Conservation (phyloP, 345 rosid species). For the Eucalyptus erythrocorys region DNA sequence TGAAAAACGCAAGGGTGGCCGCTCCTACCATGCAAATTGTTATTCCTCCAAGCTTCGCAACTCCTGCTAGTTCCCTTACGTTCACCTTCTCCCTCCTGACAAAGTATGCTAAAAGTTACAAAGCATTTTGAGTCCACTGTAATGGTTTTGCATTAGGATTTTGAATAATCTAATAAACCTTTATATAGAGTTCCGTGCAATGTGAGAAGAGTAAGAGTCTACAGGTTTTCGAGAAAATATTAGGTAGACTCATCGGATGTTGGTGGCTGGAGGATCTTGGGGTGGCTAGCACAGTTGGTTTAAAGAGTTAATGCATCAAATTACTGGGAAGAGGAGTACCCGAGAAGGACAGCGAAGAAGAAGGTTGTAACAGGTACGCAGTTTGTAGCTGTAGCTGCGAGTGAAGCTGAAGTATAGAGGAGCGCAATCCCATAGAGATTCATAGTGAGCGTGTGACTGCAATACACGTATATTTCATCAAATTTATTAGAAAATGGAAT, state of each 20-base stretch:
- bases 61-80: background rate
- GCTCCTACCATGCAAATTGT: background rate
- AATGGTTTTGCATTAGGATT: background rate
- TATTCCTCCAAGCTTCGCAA: conserved; percentile 9
- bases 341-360: conserved; percentile 3
- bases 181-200: too few relatives aligned
- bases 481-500: background rate
- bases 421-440: background rate
- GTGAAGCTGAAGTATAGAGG: conserved; percentile 1
- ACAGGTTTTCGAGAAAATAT: too few relatives aligned
- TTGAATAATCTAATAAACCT: background rate
- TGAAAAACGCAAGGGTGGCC: background rate
- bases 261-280: background rate
- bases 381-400: conserved; percentile 1
- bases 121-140: background rate
- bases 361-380: conserved; percentile 1
- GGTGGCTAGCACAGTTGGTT: background rate
- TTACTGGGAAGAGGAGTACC: background rate
- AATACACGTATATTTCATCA: background rate
- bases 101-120: background rate
- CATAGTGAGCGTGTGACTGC: conserved; percentile 1
- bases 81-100: conserved; percentile 13
- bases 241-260: background rate
- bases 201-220: too few relatives aligned
- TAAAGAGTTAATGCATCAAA: background rate